Base-by-base conservation (phyloP, 345 rosid species). In the Litchi chinensis region DNA sequence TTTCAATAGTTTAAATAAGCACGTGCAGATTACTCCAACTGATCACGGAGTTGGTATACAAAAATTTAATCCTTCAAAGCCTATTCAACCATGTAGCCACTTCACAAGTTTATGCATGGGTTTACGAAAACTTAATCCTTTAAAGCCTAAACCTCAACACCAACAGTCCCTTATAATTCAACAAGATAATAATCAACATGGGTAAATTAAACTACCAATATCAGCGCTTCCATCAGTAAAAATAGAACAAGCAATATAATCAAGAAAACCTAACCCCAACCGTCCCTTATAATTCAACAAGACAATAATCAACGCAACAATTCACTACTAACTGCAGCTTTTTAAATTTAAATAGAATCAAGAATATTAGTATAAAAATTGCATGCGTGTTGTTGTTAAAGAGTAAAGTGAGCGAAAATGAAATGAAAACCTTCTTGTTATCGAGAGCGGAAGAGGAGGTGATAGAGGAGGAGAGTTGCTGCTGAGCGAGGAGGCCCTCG, bases 401-500 rank as follows among this genome's bases (percentile, higher is more conserved):
- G 28, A 26, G 28, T 26, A 26, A 26, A 26, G 28, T 26, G 28
- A 26, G 28, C 28, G 28, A 26, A 26, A 60, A 11, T 11, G 7
- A 41, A 62, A 9, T 3, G 8, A 32, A 65, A 26, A 84, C 84
- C 78, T 82, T 89, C 86, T 85, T 89, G 77, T 82, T 86, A 39
- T 89, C 91, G 7, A 79, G 44, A 43, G 82, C 82, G 1, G 88
- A 68, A 13, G 88, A 62, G 60, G 84, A 77, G 48, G 82, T 43
- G 64, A 85, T 56, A 76, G 93, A 57, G 6, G 91, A 76, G 43
- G 86, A 81, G 78, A 84, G 86, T 68, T 0, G 83, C 1, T 70
- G 80, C 32, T 40, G 83, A n/a, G 90, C 24, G 68, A 82, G 82
- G 32, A 89, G 69, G 10, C 89, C 93, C 43, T 93, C 94, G 21